Base-by-base conservation (phyloP, 768 basidiomycete genomes). In the Termitomyces sp. region DNA sequence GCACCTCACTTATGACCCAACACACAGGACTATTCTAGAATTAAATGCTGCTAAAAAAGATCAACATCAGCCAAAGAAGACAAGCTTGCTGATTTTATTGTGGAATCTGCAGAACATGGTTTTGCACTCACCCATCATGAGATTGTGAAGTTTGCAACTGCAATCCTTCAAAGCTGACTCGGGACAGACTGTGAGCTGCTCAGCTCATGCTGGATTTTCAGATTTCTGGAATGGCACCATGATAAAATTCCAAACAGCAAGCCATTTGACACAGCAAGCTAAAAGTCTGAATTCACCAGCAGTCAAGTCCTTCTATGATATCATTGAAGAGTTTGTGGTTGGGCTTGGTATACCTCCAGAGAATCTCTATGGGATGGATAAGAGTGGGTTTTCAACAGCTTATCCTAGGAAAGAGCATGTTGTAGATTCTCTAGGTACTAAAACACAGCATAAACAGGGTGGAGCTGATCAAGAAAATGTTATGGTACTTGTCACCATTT, bases 401-500 rank as follows among this genome's bases (percentile, higher is more conserved):
- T 33, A 33, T 33, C 31, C 31, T 33, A 9, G 31, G 8, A 33
- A 33, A 33, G 31, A 33, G 12, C 31, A 9, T 33, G 31, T 33
- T 33, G 31, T 33, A 67, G 51, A 51, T 31, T 26, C 33, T 15
- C 9, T 15, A 26, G 42, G 45, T 6, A 58, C 51, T 15, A 58
- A 53, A 41, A 50, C 48, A 13, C 56, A 57, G 8, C 31, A 33
- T 10, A 33, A 33, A 9, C 31, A 33, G 31, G 31, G 73, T 1
- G 57, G 68, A 22, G 71, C 62, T 1, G 65, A 72, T 54, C 48
- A 63, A 0, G 71, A 77, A 58, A 75, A 73, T 58, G 65, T 72
- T 18, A 77, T 73, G 5, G 71, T 60, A 0, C 28, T 76, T n/a
- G 66, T 75, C 5, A 73, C 71, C 12, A 76, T 77, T 45, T 78